Evolutionary conservation across 2,329 filamentous ascomycete genomes (phyloP), one percentile per base, ranked within the genome.

Genomic region (Daldinia eschscholtzii): DNA sequence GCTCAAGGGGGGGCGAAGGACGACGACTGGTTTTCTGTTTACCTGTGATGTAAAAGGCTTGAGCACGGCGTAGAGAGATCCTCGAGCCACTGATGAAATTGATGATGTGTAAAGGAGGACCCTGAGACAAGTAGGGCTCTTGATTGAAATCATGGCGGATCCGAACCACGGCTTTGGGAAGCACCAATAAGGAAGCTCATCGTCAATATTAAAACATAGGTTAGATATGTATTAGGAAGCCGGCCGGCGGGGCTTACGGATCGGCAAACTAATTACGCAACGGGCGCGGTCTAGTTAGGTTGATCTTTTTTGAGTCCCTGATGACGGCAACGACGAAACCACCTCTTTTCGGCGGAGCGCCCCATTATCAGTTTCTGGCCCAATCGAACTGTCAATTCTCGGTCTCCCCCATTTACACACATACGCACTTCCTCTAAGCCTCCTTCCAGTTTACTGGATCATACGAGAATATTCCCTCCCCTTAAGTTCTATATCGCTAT

Each of bases 211-310:
- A 50, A n/a, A 61, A 64, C 37, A 26, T 64, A 26, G 18, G 6
- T 35, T 9, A 35, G 7, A 10, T 35, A 35, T 12, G 33, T 28
- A 50, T 59, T 37, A 62, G 33, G 64, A 59, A 65, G 58, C 64
- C 53, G 37, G 55, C 61, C 42, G 61, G 56, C 42, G 60, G 62
- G 62, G 50, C 57, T 61, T 44, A 55, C 61, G 42, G 70, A 71
- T 71, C 70, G 67, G 61, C 67, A 35, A 35, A 33, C 52, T 58
- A 59, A 70, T 70, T 71, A 71, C 70, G 67, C 66, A 70, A 63
- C 63, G 61, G 55, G 57, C 56, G 57, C 52, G 50, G 62, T 33
- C 61, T 61, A 37, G 35, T 26, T 26, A 37, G 20, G 57, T 55
- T 64, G 63, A 71, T 69, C 66, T 71, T 23, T 23, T 23, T 23